Evolutionary conservation across 2,329 filamentous ascomycete species (phyloP).

Genomic region (Arthrobotrys megalospora): DNA sequence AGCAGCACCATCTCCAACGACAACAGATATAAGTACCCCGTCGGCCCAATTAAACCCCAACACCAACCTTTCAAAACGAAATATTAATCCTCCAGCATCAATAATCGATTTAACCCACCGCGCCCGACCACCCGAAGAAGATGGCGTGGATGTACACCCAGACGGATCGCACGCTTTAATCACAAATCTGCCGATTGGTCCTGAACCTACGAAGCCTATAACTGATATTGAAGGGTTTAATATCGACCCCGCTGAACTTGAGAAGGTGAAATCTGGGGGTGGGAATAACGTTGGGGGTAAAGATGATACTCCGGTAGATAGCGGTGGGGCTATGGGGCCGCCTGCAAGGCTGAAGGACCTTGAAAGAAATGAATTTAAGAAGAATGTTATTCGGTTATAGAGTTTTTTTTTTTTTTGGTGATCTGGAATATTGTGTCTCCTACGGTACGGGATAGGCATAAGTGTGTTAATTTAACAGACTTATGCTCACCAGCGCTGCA

Average conservation of each 20-base stretch:
- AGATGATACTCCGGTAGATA: background rate
- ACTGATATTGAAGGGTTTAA: background rate
- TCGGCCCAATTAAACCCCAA: background rate
- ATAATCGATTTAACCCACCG: background rate
- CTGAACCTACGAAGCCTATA: no score
- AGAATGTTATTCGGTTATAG: conserved; percentile 38
- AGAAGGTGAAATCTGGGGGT: background rate
- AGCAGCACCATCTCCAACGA: background rate
- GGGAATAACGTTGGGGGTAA: background rate
- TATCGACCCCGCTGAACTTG: background rate
- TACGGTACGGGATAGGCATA: no score
- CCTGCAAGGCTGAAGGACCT: background rate
- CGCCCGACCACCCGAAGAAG: background rate
- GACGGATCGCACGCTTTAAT: background rate
- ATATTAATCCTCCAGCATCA: background rate
- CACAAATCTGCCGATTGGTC: background rate
- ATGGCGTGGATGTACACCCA: background rate
- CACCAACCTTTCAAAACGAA: background rate
- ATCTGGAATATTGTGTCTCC: no score
- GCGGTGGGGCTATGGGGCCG: background rate
- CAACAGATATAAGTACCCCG: background rate
- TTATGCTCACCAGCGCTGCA: no score
- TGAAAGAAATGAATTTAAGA: conserved; percentile 22
- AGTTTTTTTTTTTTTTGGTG: no score
- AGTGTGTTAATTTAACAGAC: no score